Conservation (phyloP, 2,329 filamentous ascomycete species). For the Mycosphaerella sp. region DNA sequence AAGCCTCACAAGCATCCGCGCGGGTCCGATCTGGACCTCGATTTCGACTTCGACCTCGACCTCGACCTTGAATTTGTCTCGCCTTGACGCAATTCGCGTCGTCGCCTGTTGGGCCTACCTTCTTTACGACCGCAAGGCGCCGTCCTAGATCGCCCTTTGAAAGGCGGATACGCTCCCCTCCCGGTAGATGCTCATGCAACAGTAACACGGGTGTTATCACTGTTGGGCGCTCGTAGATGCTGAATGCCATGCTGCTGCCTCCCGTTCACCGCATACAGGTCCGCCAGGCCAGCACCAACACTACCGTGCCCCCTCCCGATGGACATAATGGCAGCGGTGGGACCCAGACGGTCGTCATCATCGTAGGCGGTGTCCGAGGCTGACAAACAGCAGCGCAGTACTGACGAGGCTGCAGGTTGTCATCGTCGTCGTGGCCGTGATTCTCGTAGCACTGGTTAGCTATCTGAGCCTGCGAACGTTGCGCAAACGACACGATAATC, state of each 20-base stretch:
- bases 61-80: neutral
- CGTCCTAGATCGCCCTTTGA: neutral
- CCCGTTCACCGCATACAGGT: slow-evolving; percentile 1
- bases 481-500: slow-evolving; percentile 22
- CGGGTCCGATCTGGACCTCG: slow-evolving; percentile 7
- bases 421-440: slow-evolving; percentile 12
- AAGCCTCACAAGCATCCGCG: neutral
- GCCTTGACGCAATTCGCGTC: slow-evolving; percentile 4
- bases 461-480: slow-evolving; percentile 15
- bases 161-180: neutral
- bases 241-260: slow-evolving; percentile 21
- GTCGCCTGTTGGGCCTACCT: neutral
- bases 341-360: slow-evolving; percentile 10
- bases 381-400: neutral
- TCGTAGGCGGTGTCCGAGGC: slow-evolving; percentile 2
- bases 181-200: slow-evolving; percentile 12
- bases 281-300: slow-evolving; percentile 4
- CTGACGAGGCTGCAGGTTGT: slow-evolving; percentile 14
- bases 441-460: slow-evolving; percentile 10
- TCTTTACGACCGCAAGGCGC: neutral
- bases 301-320: neutral
- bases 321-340: slow-evolving; percentile 5
- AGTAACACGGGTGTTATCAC: neutral
- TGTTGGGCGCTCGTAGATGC: slow-evolving; percentile 12
- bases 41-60: neutral